Percentiles rank a stretch among this genome's conserved stretches.
phyloP scores from a whole-genome alignment of 2,329 filamentous ascomycete genomes.

The Epichloe brachyelytri region DNA sequence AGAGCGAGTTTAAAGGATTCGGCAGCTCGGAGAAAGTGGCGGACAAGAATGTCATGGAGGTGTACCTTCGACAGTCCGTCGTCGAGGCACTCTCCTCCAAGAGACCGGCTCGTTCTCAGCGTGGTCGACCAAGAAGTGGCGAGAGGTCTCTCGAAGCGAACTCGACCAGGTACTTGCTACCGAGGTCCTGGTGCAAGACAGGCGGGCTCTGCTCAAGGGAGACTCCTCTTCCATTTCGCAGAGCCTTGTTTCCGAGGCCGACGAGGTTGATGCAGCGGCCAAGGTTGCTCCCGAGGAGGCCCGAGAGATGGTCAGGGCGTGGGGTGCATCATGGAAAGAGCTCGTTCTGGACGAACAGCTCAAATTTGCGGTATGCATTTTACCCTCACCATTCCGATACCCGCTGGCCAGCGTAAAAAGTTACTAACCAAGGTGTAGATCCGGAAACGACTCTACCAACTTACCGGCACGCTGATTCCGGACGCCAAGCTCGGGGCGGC shows the following conservation, averaged over 20 bases:
- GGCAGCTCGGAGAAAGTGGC: constrained; percentile 24
- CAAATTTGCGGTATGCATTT: constrained; percentile 59
- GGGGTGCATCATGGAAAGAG: constrained; percentile 44
- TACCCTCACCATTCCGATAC: too few relatives aligned
- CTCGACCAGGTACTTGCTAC: constrained; percentile 23
- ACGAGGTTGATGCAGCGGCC: constrained; percentile 13
- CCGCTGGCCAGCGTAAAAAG: too few relatives aligned
- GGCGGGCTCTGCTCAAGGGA: constrained; percentile 26
- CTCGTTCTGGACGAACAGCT: constrained; percentile 44
- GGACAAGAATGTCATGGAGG: constrained; percentile 33
- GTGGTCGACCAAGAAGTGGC: constrained; percentile 22
- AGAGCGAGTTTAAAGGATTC: constrained; percentile 33
- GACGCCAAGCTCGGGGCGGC: constrained; percentile 53
- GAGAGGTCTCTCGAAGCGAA: constrained; percentile 18
- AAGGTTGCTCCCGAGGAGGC: constrained; percentile 26
- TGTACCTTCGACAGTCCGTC: constrained; percentile 36
- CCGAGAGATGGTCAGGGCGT: constrained; percentile 27
- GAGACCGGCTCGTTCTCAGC: constrained; percentile 17
- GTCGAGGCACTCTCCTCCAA: constrained; percentile 37
- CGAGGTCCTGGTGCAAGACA: constrained; percentile 27
- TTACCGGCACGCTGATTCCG: constrained; percentile 64
- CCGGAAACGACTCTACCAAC: constrained; percentile 65
- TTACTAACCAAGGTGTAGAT: constrained; percentile 37
- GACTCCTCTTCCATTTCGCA: constrained; percentile 22
- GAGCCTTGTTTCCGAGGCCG: constrained; percentile 18